phyloP scores from a whole-genome alignment of 352 stramenopile genomes.

The Hyaloperonospora brassicae region DNA sequence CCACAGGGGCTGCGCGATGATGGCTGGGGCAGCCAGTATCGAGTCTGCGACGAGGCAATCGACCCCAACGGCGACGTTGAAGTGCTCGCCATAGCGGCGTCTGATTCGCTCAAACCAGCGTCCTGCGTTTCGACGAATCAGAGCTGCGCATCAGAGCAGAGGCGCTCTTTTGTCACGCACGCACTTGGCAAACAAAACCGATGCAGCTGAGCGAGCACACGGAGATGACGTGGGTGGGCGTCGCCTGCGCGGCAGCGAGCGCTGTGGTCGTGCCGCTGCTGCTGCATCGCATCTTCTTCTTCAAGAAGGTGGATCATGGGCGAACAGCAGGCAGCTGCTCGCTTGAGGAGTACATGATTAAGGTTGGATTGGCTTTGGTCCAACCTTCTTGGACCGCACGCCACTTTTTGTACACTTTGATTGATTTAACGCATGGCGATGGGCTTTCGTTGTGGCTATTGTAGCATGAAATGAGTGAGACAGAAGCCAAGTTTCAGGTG shows the following conservation, averaged over 20 bases:
- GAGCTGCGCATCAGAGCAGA: background rate
- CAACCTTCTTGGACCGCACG: background rate
- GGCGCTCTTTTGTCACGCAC: no score
- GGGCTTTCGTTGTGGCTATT: background rate
- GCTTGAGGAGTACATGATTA: slow-evolving; percentile 49
- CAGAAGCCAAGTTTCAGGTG: slow-evolving; percentile 64
- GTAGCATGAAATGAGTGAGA: slow-evolving; percentile 50
- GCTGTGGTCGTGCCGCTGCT: slow-evolving; percentile 42
- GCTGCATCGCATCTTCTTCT: slow-evolving; percentile 47
- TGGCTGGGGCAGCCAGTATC: slow-evolving; percentile 11
- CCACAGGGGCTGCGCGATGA: no score
- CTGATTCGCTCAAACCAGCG: slow-evolving; percentile 5
- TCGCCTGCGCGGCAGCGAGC: slow-evolving; percentile 23
- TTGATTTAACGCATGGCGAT: slow-evolving; percentile 9
- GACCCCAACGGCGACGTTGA: slow-evolving; percentile 16
- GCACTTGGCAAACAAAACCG: no score
- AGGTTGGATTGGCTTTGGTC: slow-evolving; percentile 6
- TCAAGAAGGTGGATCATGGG: slow-evolving; percentile 22
- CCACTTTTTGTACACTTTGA: background rate
- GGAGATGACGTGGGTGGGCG: slow-evolving; percentile 35
- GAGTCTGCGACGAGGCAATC: slow-evolving; percentile 15
- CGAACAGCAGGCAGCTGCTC: slow-evolving; percentile 34
- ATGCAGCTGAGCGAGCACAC: slow-evolving; percentile 5
- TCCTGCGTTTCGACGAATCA: slow-evolving; percentile 10
- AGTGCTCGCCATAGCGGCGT: slow-evolving; percentile 5